Conservation (phyloP, 1,284 basidiomycete species). For the Trametes pubescens region DNA sequence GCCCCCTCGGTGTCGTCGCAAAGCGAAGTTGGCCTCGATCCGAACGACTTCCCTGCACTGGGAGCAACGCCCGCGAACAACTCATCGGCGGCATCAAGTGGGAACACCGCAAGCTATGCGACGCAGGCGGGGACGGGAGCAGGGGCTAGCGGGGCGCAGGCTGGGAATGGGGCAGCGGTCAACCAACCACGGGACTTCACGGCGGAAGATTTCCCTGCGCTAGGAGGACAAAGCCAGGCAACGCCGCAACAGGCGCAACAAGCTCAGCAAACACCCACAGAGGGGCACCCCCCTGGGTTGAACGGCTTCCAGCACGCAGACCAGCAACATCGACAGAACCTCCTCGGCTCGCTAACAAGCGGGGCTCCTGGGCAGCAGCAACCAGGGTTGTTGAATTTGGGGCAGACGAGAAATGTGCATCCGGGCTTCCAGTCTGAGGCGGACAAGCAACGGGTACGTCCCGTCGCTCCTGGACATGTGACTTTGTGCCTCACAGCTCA, state of each 20-base stretch:
- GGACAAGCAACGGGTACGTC: conserved; percentile 77
- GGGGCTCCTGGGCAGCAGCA: conserved; percentile 52
- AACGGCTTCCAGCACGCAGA: conserved; percentile 70
- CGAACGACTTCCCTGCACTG: conserved; percentile 85
- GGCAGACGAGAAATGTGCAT: conserved; percentile 63
- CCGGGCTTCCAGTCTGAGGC: conserved; percentile 69
- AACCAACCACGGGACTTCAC: conserved; percentile 74
- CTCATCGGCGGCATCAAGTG: conserved; percentile 43
- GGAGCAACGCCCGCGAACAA: conserved; percentile 60
- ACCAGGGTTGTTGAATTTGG: conserved; percentile 75
- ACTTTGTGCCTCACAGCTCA: conserved; percentile 17
- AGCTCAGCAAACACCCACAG: conserved; percentile 43
- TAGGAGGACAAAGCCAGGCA: conserved; percentile 62
- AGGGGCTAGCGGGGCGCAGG: conserved; percentile 48
- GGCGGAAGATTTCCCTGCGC: conserved; percentile 84
- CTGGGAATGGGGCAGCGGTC: conserved; percentile 46
- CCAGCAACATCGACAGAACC: conserved; percentile 60
- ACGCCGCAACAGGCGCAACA: conserved; percentile 47
- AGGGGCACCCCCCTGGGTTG: conserved; percentile 71
- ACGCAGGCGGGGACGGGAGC: conserved; percentile 72
- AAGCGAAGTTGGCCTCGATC: conserved; percentile 81
- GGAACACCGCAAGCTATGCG: conserved; percentile 71
- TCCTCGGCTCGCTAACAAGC: conserved; percentile 59
- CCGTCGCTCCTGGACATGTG: conserved; percentile 17
- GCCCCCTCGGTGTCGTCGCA: conserved; percentile 69